These are phyloP conservation scores for Micromonas commoda DNA, from an alignment of 139 green algal species.

Conservation along the genomic window DNA sequence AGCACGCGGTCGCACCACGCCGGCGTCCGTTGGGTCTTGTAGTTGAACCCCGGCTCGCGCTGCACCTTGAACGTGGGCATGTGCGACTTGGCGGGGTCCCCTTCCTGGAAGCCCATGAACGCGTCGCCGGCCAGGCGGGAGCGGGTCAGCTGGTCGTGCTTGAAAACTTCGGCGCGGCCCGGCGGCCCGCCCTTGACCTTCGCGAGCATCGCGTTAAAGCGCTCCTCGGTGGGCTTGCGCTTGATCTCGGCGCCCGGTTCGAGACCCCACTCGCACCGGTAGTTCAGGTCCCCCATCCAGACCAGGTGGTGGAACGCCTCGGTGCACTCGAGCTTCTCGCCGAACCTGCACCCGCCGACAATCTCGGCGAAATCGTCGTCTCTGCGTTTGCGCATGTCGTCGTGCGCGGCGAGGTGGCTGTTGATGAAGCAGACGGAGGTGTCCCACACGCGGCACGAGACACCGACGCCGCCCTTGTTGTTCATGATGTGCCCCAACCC, in stretches of 20 bases:
- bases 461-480: conserved; percentile 54
- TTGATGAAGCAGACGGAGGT: conserved; percentile 64
- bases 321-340: background rate
- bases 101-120: conserved; percentile 58
- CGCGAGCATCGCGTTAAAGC: conserved; percentile 36
- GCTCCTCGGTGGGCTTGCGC: conserved; percentile 30
- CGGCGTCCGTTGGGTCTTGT: conserved; percentile 51
- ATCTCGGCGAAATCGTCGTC: background rate
- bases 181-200: background rate
- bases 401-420: conserved; percentile 32
- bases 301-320: conserved; percentile 31
- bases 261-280: conserved; percentile 18
- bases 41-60: conserved; percentile 22
- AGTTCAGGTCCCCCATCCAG: conserved; percentile 42
- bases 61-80: conserved; percentile 61
- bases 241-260: background rate
- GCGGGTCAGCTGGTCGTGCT: conserved; percentile 42
- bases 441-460: conserved; percentile 44
- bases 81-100: conserved; percentile 42
- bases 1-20: conserved; percentile 69
- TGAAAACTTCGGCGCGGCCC: background rate
- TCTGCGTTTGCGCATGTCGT: background rate
- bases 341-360: background rate
- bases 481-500: conserved; percentile 41
- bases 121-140: conserved; percentile 38